A percentile compares a stretch with the other conserved stretches of the same genome.
These are phyloP conservation scores for Prunus yedoensis DNA, from an alignment of 331 rosid species.

Conservation along the genomic window DNA sequence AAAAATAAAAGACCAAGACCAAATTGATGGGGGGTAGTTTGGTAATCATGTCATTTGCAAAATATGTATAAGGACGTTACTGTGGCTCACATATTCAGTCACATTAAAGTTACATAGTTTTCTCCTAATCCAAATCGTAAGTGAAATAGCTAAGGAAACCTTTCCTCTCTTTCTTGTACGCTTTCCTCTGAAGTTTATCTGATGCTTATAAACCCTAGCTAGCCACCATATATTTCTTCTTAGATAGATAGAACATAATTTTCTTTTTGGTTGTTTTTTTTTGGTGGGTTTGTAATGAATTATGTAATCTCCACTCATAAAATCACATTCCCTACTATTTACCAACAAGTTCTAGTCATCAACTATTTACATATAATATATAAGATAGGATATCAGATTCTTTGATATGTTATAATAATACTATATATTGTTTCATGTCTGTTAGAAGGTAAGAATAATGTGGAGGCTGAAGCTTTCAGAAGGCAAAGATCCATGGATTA, in stretches of 20 bases:
- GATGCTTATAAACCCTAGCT: neutral
- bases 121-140: neutral
- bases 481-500: slow-evolving; percentile 29
- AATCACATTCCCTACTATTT: neutral
- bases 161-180: neutral
- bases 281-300: neutral
- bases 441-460: slow-evolving; percentile 27
- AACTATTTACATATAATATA: no score
- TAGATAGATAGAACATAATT: neutral
- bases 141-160: neutral
- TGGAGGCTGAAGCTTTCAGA: slow-evolving; percentile 61
- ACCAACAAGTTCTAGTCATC: neutral
- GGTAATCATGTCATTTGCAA: neutral
- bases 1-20: neutral
- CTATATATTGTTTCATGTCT: no score
- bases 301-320: neutral
- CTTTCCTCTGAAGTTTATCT: neutral
- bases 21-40: neutral
- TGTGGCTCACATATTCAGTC: neutral
- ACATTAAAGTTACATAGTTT: neutral
- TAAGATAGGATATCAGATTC: no score
- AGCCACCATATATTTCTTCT: no score
- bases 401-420: no score
- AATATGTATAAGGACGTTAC: neutral
- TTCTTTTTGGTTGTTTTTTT: neutral